phyloP scores from a whole-genome alignment of 139 green algal genomes.

The Ettlia oleoabundans region DNA sequence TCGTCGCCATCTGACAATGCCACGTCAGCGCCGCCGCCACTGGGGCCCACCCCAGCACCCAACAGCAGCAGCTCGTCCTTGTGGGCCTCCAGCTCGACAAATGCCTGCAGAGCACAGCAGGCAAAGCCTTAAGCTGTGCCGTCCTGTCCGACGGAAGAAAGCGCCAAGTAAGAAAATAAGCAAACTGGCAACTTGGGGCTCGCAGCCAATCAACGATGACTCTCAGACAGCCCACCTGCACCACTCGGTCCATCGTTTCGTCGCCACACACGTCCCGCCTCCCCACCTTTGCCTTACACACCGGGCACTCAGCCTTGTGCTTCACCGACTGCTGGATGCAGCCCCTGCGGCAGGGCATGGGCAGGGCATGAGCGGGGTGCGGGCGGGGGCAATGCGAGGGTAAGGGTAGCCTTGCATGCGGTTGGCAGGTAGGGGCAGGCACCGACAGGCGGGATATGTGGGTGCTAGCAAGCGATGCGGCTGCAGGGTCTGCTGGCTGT shows the following conservation, averaged over 20 bases:
- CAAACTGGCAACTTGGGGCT: neutral
- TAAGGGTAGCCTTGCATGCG: neutral
- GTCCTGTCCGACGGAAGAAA: too few species aligned
- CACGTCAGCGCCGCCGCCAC: neutral
- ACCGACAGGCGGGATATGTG: too few species aligned
- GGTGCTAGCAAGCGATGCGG: too few species aligned
- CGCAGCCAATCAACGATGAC: neutral
- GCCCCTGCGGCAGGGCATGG: slow-evolving; percentile 18
- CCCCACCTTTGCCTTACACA: slow-evolving; percentile 40
- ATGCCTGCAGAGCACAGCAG: slow-evolving; percentile 21
- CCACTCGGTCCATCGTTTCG: slow-evolving; percentile 45
- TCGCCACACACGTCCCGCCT: slow-evolving; percentile 43
- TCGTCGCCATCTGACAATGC: neutral
- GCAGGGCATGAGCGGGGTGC: neutral
- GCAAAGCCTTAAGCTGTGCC: too few species aligned
- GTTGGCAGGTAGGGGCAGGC: too few species aligned
- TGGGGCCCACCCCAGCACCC: neutral
- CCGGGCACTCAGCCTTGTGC: slow-evolving; percentile 40
- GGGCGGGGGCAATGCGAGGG: neutral
- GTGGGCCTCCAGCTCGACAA: slow-evolving; percentile 14
- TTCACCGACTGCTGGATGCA: slow-evolving; percentile 47
- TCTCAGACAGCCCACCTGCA: slow-evolving; percentile 5
- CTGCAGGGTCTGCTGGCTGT: too few species aligned
- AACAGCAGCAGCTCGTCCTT: slow-evolving; percentile 14
- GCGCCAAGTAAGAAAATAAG: too few species aligned